Percentiles rank a stretch among this genome's conserved stretches.
phyloP scores from a whole-genome alignment of 352 stramenopile species.

The Phytopythium kandeliae region DNA sequence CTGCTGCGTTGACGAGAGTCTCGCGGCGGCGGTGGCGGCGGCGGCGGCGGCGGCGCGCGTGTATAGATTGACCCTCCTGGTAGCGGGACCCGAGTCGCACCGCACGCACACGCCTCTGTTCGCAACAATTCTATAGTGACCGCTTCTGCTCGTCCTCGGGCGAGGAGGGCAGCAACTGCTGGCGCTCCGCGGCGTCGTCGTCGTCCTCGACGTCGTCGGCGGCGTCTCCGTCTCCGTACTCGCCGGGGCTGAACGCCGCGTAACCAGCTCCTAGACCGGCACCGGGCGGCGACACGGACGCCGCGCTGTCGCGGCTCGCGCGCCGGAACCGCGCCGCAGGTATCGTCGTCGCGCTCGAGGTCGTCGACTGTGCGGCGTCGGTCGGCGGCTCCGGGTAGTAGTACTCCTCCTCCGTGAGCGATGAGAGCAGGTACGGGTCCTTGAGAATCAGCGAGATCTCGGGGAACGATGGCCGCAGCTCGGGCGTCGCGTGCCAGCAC shows the following conservation, averaged over 20 bases:
- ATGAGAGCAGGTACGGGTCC: slow-evolving; percentile 64
- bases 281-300: slow-evolving; percentile 9
- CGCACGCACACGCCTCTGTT: not conserved
- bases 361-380: slow-evolving; percentile 21
- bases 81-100: too few relatives aligned
- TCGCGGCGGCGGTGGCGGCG: not conserved
- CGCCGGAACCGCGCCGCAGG: slow-evolving; percentile 16
- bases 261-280: slow-evolving; percentile 4
- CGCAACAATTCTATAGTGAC: slow-evolving; percentile 29
- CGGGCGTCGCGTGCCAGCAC: slow-evolving; percentile 76
- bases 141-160: slow-evolving; percentile 25
- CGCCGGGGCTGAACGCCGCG: not conserved
- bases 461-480: slow-evolving; percentile 65
- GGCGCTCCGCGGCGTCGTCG: slow-evolving; percentile 4
- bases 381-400: slow-evolving; percentile 25
- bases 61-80: too few relatives aligned
- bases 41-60: too few relatives aligned
- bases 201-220: slow-evolving; percentile 21
- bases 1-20: slow-evolving; percentile 28
- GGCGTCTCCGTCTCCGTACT: slow-evolving; percentile 2
- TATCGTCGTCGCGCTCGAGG: slow-evolving; percentile 31
- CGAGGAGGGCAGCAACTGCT: slow-evolving; percentile 21
- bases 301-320: slow-evolving; percentile 31
- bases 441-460: slow-evolving; percentile 78
- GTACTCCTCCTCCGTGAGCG: slow-evolving; percentile 50